Evolutionary conservation across 805 yeast genomes (phyloP), one percentile per base, ranked within the genome.

Genomic region (Hanseniaspora lachancei): DNA sequence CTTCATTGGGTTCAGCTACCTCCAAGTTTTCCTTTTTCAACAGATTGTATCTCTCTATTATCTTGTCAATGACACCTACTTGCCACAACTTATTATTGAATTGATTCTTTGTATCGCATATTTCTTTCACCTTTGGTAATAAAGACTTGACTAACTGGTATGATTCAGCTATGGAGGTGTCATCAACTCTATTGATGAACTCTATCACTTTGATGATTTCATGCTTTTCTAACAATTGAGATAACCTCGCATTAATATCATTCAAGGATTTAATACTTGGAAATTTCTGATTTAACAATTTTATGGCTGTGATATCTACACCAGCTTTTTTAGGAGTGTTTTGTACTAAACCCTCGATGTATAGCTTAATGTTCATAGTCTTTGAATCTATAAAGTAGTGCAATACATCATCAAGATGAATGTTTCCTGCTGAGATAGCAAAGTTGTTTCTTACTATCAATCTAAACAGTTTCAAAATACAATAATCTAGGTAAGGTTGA

Each of bases 381-480:
- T 24, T 29, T 2, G 23, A 7, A 16, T 53, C 56, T 20, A 53
- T 38, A 29, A 53, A 53, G 18, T 38, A 18, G 16, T 24, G 34
- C 15, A 53, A 34, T n/a, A 46, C 5, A 27, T 53, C 56, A 46
- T 39, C 18, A 9, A 53, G 24, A 6, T n/a, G 15, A 5, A 12
- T 3, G 15, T 46, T 46, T 10, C 15, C 39, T 10, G 35, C 6
- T 3, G 38, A 32, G 21, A 53, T 29, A 16, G 39, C 42, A 29
- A 38, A 53, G 34, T 53, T 44, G 47, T 53, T 53, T 39, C 40
- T 53, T 15, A 46, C 34, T 13, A 53, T 53, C 34, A 53, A 12
- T 39, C 56, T 44, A 16, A 53, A 53, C 21, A 53, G 20, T n/a
- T 53, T 53, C 12, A 53, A 39, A 29, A 53, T 53, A 32, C 48